These are phyloP conservation scores for Gomphus bonarii DNA, from an alignment of 1,284 basidiomycete species.

Conservation along the genomic window DNA sequence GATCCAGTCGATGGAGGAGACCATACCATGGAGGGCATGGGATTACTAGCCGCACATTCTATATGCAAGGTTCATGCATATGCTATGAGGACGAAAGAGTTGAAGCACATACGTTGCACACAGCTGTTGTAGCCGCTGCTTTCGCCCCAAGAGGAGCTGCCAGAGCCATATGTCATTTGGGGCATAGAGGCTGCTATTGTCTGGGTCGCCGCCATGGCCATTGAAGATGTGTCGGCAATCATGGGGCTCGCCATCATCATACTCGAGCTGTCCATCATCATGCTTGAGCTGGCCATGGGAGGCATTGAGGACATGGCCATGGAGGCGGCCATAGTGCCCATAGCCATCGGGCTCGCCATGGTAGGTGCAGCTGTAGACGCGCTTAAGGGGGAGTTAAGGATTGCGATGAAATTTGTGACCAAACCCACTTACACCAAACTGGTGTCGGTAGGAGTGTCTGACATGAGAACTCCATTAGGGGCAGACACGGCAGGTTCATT, in stretches of 20 bases:
- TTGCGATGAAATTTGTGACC: background rate
- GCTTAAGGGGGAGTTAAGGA: background rate
- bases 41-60: constrained; percentile 60
- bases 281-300: background rate
- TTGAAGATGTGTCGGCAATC: constrained; percentile 19
- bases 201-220: too few species aligned
- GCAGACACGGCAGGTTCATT: constrained; percentile 37
- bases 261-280: background rate
- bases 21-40: constrained; percentile 29
- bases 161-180: constrained; percentile 53
- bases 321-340: background rate
- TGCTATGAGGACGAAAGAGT: constrained; percentile 1
- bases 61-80: background rate
- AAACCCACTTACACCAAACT: background rate
- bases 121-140: constrained; percentile 53
- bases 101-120: constrained; percentile 47
- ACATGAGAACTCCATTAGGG: constrained; percentile 31
- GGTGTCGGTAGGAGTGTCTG: constrained; percentile 3
- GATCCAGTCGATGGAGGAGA: constrained; percentile 21
- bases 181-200: too few species aligned
- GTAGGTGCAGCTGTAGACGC: background rate
- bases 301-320: background rate
- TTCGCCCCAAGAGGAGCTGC: constrained; percentile 43
- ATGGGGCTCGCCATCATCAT: background rate
- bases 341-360: background rate